These are phyloP conservation scores for Ustilago shanxiensis DNA, from an alignment of 1,284 basidiomycete species.

Conservation along the genomic window DNA sequence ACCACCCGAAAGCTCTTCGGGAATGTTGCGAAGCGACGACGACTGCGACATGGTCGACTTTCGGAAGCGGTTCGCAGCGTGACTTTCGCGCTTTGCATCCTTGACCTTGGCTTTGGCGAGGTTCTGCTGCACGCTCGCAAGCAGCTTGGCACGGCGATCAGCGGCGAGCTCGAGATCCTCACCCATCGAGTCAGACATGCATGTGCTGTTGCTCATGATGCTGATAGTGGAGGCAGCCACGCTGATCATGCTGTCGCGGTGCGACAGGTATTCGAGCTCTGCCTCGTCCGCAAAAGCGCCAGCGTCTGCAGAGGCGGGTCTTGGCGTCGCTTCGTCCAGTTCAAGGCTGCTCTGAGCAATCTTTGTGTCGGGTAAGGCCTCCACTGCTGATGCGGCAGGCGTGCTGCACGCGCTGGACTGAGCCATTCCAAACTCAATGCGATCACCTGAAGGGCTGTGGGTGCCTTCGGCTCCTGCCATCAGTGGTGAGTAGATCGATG, in stretches of 20 bases:
- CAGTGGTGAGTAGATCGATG: slow-evolving; percentile 25
- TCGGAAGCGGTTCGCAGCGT: slow-evolving; percentile 34
- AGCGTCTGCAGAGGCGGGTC: slow-evolving; percentile 21
- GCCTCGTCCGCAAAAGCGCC: slow-evolving; percentile 22
- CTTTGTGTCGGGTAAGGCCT: background rate
- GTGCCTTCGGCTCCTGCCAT: slow-evolving; percentile 9
- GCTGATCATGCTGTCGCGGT: slow-evolving; percentile 50
- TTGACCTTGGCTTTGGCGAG: slow-evolving; percentile 36
- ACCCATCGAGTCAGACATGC: slow-evolving; percentile 49
- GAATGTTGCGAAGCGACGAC: slow-evolving; percentile 46
- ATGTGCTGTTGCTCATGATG: slow-evolving; percentile 53
- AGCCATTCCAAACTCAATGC: slow-evolving; percentile 31
- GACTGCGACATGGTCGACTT: slow-evolving; percentile 42
- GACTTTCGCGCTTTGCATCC: slow-evolving; percentile 44
- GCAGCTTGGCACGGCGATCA: slow-evolving; percentile 44
- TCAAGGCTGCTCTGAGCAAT: slow-evolving; percentile 19
- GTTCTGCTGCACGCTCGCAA: slow-evolving; percentile 52
- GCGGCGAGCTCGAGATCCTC: slow-evolving; percentile 45
- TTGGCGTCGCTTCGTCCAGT: slow-evolving; percentile 25
- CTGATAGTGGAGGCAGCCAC: slow-evolving; percentile 54
- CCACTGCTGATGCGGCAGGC: slow-evolving; percentile 11
- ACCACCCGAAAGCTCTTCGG: slow-evolving; percentile 36
- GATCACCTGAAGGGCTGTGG: slow-evolving; percentile 23
- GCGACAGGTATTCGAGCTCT: slow-evolving; percentile 26
- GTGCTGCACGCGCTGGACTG: slow-evolving; percentile 17